These are phyloP conservation scores for Pichia cephalocereana DNA, from an alignment of 805 yeast species.

Conservation along the genomic window DNA sequence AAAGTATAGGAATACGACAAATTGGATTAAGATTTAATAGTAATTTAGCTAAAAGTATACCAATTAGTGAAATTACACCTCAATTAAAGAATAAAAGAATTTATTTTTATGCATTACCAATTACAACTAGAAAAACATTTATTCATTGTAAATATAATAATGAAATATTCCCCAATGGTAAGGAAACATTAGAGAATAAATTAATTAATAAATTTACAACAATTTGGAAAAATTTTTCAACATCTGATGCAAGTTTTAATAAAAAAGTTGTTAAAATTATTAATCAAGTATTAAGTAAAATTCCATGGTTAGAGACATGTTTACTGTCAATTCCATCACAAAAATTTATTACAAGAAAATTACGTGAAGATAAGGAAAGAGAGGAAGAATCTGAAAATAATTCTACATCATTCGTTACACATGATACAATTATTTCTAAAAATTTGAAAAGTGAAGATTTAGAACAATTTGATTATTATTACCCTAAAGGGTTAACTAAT, in stretches of 20 bases:
- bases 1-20: neutral
- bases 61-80: neutral
- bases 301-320: constrained; percentile 76
- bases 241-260: constrained; percentile 49
- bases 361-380: constrained; percentile 25
- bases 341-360: constrained; percentile 43
- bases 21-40: neutral
- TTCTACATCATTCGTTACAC: neutral
- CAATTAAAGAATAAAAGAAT: constrained; percentile 23
- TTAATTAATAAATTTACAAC: constrained; percentile 40
- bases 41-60: neutral
- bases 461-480: constrained; percentile 37
- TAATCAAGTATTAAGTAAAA: constrained; percentile 43
- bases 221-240: constrained; percentile 54
- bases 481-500: constrained; percentile 34
- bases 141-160: constrained; percentile 57
- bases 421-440: neutral
- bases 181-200: constrained; percentile 29
- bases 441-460: constrained; percentile 20
- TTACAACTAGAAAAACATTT: constrained; percentile 52
- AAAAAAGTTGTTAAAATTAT: constrained; percentile 46
- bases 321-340: constrained; percentile 69
- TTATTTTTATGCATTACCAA: constrained; percentile 62
- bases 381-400: neutral
- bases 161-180: constrained; percentile 25